Evolutionary conservation across 179 eudicot species (phyloP).

Genomic region (Patellifolia procumbens): DNA sequence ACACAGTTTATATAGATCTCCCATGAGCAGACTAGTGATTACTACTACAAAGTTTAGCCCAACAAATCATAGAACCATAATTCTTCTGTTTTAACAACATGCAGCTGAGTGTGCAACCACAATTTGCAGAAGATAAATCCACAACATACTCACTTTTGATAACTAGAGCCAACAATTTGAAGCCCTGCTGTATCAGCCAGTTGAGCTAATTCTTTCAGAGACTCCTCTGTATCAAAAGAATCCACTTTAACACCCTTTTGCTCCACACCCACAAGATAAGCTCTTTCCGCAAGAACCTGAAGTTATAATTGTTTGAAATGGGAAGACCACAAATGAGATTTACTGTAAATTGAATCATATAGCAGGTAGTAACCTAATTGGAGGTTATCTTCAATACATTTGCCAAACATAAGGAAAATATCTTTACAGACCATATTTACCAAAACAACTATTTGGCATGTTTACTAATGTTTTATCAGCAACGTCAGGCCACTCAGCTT

Average conservation of each 20-base stretch:
- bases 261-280: conserved; percentile 87
- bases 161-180: conserved; percentile 75
- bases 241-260: conserved; percentile 59
- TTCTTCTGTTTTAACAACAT: background rate
- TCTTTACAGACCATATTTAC: too few species aligned
- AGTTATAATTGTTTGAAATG: background rate
- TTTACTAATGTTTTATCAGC: too few species aligned
- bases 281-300: conserved; percentile 90
- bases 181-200: conserved; percentile 98
- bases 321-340: too few species aligned
- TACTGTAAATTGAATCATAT: too few species aligned
- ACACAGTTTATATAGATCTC: background rate
- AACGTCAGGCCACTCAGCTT: conserved; percentile 13
- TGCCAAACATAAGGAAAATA: too few species aligned
- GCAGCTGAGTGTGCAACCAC: background rate
- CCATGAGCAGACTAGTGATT: too few species aligned
- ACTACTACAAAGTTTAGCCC: background rate
- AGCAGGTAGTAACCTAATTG: too few species aligned
- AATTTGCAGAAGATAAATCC: background rate
- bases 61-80: background rate
- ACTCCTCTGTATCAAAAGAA: conserved; percentile 80
- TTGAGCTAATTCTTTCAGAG: conserved; percentile 82
- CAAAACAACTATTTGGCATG: too few species aligned
- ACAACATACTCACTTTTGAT: conserved; percentile 67
- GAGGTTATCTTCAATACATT: too few species aligned